Evolutionary conservation across 805 yeast species (phyloP).

Genomic region (Zygosaccharomyces siamensis): DNA sequence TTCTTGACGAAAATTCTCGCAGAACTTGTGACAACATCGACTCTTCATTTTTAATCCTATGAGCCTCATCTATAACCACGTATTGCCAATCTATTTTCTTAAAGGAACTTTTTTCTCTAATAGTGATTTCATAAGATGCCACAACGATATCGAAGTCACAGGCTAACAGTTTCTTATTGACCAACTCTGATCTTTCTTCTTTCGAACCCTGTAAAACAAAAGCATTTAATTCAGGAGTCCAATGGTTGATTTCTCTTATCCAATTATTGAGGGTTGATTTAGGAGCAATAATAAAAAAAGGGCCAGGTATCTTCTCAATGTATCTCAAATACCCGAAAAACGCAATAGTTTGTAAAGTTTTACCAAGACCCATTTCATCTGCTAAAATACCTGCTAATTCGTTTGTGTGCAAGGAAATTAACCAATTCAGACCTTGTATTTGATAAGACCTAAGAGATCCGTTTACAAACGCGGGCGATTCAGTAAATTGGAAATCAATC

Average conservation of each 20-base stretch:
- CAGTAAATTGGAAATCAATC: conserved; percentile 53
- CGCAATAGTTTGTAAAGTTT: conserved; percentile 74
- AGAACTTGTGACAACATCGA: conserved; percentile 68
- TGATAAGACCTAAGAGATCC: conserved; percentile 71
- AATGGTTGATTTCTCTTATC: conserved; percentile 67
- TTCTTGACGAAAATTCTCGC: conserved; percentile 63
- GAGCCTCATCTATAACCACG: conserved; percentile 75
- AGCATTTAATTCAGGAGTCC: conserved; percentile 77
- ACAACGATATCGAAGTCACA: conserved; percentile 70
- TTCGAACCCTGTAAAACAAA: conserved; percentile 72
- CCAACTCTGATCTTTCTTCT: conserved; percentile 54
- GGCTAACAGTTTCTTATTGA: conserved; percentile 44
- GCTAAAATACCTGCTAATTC: conserved; percentile 72
- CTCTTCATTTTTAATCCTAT: conserved; percentile 75
- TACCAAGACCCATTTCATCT: conserved; percentile 84
- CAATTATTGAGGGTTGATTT: conserved; percentile 78
- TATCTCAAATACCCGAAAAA: conserved; percentile 68
- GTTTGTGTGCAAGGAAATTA: conserved; percentile 61
- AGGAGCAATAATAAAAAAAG: conserved; percentile 72
- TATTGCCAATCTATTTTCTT: conserved; percentile 71
- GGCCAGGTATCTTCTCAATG: conserved; percentile 56
- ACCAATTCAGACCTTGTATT: conserved; percentile 77
- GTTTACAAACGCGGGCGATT: conserved; percentile 68
- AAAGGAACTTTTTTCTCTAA: conserved; percentile 64
- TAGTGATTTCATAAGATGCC: conserved; percentile 72